Percentiles rank a stretch among this genome's conserved stretches.
Evolutionary conservation across 1,284 basidiomycete genomes (phyloP).

Genomic region (Thelephora terrestris): DNA sequence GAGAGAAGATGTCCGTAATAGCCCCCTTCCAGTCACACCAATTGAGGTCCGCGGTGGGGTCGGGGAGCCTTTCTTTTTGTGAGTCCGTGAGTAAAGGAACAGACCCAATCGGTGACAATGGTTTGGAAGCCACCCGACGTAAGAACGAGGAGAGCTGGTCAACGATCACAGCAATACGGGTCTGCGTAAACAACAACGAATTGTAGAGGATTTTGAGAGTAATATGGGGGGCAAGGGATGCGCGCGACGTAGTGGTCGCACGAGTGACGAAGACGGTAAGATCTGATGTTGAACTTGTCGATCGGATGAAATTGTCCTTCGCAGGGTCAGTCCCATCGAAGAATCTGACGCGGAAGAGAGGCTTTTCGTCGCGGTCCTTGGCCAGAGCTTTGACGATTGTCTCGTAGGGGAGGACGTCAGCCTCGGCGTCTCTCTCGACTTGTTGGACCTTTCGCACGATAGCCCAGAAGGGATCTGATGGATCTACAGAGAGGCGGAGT

Average conservation of each 20-base stretch:
- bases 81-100: slow-evolving; percentile 72
- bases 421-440: slow-evolving; percentile 78
- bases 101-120: slow-evolving; percentile 57
- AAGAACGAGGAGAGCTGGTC: slow-evolving; percentile 84
- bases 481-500: slow-evolving; percentile 78
- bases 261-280: slow-evolving; percentile 77
- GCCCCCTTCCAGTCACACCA: slow-evolving; percentile 98
- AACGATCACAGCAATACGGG: slow-evolving; percentile 70
- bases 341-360: slow-evolving; percentile 91
- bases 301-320: slow-evolving; percentile 66
- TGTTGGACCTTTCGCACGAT: slow-evolving; percentile 82
- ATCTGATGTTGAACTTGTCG: slow-evolving; percentile 82
- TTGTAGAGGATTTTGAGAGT: slow-evolving; percentile 89
- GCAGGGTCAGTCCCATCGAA: slow-evolving; percentile 84
- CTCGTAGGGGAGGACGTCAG: slow-evolving; percentile 80
- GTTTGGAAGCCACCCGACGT: slow-evolving; percentile 59
- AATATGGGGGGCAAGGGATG: slow-evolving; percentile 69
- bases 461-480: slow-evolving; percentile 86
- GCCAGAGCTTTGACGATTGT: slow-evolving; percentile 66
- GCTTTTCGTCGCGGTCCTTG: slow-evolving; percentile 53
- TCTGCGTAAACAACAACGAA: slow-evolving; percentile 83
- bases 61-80: slow-evolving; percentile 69
- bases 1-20: slow-evolving; percentile 87
- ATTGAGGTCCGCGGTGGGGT: slow-evolving; percentile 83
- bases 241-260: slow-evolving; percentile 41